Conservation (phyloP, 495 filamentous ascomycete genomes). For the Talaromyces thailandensis region DNA sequence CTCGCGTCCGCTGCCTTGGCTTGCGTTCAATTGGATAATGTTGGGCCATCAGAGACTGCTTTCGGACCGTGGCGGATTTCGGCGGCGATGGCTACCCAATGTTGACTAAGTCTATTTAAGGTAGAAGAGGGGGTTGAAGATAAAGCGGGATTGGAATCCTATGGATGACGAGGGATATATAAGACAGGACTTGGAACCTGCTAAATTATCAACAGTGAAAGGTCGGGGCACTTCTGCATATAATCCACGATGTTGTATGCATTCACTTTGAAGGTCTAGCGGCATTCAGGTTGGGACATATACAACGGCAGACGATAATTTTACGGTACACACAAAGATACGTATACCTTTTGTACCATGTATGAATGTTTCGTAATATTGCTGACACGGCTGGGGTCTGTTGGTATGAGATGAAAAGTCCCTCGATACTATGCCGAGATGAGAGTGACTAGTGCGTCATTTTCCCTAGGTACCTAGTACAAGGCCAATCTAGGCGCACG, state of each 20-base stretch:
- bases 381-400: not conserved
- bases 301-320: not conserved
- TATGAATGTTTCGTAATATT: not conserved
- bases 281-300: not conserved
- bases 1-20: constrained; percentile 6
- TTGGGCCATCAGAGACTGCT: not conserved
- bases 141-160: not conserved
- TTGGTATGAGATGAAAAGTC: not conserved
- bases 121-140: not conserved
- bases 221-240: not conserved
- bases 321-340: not conserved
- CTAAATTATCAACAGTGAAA: not conserved
- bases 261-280: not conserved
- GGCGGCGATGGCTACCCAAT: constrained; percentile 7
- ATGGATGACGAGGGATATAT: not conserved
- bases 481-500: not conserved
- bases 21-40: constrained; percentile 3
- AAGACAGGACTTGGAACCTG: not conserved
- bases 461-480: not conserved
- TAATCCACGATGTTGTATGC: not conserved
- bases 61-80: not conserved
- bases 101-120: not conserved
- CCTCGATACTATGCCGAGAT: not conserved
- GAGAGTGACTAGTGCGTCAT: not conserved
- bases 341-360: not conserved